Conservation (phyloP, 1,284 basidiomycete species). For the Irpex sp. region DNA sequence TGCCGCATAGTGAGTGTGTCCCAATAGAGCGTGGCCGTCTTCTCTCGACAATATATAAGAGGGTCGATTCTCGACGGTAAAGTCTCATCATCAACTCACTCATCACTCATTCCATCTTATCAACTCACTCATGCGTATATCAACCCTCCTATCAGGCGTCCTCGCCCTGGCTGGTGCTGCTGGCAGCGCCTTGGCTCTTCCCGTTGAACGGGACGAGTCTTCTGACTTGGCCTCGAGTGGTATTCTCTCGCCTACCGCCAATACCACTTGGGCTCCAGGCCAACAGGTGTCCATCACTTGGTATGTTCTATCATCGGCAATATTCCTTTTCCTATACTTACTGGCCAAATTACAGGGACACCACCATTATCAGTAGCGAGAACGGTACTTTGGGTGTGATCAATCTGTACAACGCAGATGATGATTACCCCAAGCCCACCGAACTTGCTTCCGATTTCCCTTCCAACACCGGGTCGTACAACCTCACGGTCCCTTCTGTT, state of each 20-base stretch:
- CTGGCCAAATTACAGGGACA: neutral
- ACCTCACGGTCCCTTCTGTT: neutral
- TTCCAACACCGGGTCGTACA: neutral
- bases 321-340: neutral
- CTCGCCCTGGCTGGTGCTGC: neutral
- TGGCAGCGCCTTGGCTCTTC: neutral
- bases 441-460: neutral
- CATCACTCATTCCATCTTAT: neutral
- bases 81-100: neutral
- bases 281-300: neutral
- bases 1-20: neutral
- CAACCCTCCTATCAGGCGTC: neutral
- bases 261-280: neutral
- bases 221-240: neutral
- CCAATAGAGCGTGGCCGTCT: neutral
- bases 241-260: neutral
- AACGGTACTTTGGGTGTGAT: neutral
- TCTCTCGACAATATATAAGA: neutral
- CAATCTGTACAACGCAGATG: neutral
- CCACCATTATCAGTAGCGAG: neutral
- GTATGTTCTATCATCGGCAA: neutral
- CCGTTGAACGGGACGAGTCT: neutral
- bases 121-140: neutral
- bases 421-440: neutral
- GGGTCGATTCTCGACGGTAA: neutral